Conservation (phyloP, 1,284 basidiomycete species). For the Trichosporon asahii region DNA sequence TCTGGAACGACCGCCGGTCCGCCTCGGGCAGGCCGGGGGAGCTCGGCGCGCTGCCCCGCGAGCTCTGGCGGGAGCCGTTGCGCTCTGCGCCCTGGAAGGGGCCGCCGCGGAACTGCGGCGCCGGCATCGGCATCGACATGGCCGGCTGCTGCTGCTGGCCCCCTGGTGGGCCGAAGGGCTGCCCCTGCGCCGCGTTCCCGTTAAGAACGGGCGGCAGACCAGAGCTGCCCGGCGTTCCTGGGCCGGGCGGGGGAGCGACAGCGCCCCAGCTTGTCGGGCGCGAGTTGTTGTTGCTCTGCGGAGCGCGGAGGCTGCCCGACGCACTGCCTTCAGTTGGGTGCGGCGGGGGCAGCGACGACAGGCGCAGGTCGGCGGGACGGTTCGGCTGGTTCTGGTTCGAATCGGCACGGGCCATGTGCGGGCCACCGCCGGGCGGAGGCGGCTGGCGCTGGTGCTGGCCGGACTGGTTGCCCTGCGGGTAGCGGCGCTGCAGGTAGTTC, state of each 20-base stretch:
- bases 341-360: not conserved
- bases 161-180: not conserved
- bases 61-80: slow-evolving; percentile 52
- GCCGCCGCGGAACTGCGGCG: slow-evolving; percentile 27
- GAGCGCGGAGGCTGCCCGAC: not conserved
- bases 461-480: not conserved
- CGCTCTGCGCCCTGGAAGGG: slow-evolving; percentile 41
- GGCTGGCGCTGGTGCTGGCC: not conserved
- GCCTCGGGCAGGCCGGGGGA: slow-evolving; percentile 17
- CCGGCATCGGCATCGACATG: slow-evolving; percentile 18
- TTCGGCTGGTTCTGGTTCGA: slow-evolving; percentile 7
- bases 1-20: slow-evolving; percentile 33
- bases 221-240: not conserved
- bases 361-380: not conserved
- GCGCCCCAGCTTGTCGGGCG: slow-evolving; percentile 15
- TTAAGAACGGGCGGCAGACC: not conserved
- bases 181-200: not conserved
- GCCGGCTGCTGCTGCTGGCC: not conserved
- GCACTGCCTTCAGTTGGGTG: not conserved
- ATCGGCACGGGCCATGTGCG: not conserved
- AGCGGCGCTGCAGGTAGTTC: slow-evolving; percentile 59
- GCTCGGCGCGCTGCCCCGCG: slow-evolving; percentile 25
- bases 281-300: slow-evolving; percentile 12
- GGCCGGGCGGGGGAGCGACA: not conserved
- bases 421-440: not conserved